Percentiles rank a stretch among this genome's conserved stretches.
Conservation (phyloP, 257 asterid genomes). For the Gentiana macrophylla region DNA sequence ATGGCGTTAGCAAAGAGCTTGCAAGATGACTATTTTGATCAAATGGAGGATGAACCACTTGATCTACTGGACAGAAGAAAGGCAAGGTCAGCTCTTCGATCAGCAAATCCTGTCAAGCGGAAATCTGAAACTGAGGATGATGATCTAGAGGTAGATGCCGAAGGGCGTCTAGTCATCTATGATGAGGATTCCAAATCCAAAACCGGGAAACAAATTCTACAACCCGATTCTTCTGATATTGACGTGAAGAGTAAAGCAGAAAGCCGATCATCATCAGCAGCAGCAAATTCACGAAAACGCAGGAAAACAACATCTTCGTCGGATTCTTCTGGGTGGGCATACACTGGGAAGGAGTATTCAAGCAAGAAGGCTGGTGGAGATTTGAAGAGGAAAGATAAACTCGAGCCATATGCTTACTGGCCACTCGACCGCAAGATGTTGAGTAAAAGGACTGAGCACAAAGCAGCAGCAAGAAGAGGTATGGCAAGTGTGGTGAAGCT, state of each 20-base stretch:
- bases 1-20: slow-evolving; percentile 45
- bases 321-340: slow-evolving; percentile 67
- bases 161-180: slow-evolving; percentile 64
- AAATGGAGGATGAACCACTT: slow-evolving; percentile 80
- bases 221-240: slow-evolving; percentile 18
- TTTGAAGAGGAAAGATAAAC: slow-evolving; percentile 71
- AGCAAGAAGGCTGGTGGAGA: slow-evolving; percentile 95
- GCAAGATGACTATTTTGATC: slow-evolving; percentile 80
- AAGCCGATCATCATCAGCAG: slow-evolving; percentile 27
- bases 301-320: slow-evolving; percentile 56
- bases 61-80: slow-evolving; percentile 72
- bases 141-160: slow-evolving; percentile 64
- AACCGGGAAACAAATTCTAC: slow-evolving; percentile 20
- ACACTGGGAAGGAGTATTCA: slow-evolving; percentile 78
- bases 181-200: slow-evolving; percentile 41
- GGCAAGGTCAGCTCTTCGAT: slow-evolving; percentile 75
- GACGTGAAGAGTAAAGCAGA: slow-evolving; percentile 50
- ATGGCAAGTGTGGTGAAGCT: slow-evolving; percentile 79
- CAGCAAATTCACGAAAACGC: slow-evolving; percentile 27
- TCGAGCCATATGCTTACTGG: slow-evolving; percentile 97
- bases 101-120: slow-evolving; percentile 34
- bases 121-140: slow-evolving; percentile 60
- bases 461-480: slow-evolving; percentile 82
- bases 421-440: slow-evolving; percentile 96
- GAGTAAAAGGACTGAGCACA: slow-evolving; percentile 83